Percentiles rank a stretch among this genome's conserved stretches.
Conservation (phyloP, 2,329 filamentous ascomycete genomes). For the Aureobasidium sp. region DNA sequence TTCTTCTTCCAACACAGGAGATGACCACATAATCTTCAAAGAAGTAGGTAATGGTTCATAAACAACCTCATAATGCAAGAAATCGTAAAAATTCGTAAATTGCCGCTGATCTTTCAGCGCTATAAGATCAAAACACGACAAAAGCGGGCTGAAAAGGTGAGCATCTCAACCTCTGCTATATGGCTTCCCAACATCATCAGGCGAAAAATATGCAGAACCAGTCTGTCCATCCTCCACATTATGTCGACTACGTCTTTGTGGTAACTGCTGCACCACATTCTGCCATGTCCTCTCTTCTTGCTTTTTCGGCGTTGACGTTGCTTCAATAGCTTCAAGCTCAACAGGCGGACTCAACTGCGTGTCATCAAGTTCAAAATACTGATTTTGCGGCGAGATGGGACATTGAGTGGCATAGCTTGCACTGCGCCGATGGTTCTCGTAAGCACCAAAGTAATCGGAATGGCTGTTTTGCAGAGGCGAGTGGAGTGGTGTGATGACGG, state of each 20-base stretch:
- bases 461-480: neutral
- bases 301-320: neutral
- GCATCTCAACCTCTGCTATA: neutral
- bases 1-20: too few species aligned
- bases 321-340: neutral
- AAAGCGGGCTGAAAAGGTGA: too few species aligned
- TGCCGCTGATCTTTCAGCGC: neutral
- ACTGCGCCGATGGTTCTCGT: neutral
- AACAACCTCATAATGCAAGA: neutral
- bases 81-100: neutral
- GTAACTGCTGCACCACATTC: neutral
- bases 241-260: neutral
- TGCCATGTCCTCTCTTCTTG: neutral
- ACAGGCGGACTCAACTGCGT: constrained; percentile 10
- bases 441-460: constrained; percentile 2
- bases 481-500: neutral
- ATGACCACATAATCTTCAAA: too few species aligned
- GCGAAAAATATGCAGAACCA: neutral
- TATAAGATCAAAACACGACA: neutral
- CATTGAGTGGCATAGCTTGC: neutral
- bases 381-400: neutral
- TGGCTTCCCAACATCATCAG: constrained; percentile 2
- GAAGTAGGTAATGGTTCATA: neutral
- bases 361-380: neutral
- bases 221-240: neutral